Percentiles rank a stretch among this genome's conserved stretches.
Evolutionary conservation across 2,329 filamentous ascomycete genomes (phyloP).

Genomic region (Ophiosphaerella herpotricha): DNA sequence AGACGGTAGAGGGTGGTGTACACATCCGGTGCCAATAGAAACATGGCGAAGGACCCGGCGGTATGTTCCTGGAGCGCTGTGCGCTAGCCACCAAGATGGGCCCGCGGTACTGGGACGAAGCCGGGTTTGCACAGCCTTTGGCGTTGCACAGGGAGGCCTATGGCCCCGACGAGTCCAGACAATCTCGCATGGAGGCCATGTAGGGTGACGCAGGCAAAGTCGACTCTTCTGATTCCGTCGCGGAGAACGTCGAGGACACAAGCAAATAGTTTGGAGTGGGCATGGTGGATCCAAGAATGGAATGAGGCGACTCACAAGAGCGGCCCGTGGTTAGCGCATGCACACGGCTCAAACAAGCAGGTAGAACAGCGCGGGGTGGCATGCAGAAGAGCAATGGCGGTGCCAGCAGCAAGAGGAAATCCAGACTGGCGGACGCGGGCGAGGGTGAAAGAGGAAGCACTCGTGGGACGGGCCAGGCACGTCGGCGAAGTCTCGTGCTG

Average conservation of each 20-base stretch:
- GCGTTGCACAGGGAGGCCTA: constrained; percentile 15
- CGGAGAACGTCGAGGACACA: too few species aligned
- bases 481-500: constrained; percentile 19
- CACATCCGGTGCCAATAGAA: background rate
- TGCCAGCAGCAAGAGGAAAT: too few species aligned
- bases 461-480: constrained; percentile 14
- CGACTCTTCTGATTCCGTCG: too few species aligned
- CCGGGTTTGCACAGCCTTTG: constrained; percentile 19
- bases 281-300: too few species aligned
- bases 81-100: background rate
- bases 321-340: background rate
- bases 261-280: too few species aligned
- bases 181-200: constrained; percentile 15
- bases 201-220: constrained; percentile 5
- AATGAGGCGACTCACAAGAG: too few species aligned
- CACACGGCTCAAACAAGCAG: background rate
- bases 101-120: constrained; percentile 4
- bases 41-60: constrained; percentile 8
- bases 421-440: constrained; percentile 14
- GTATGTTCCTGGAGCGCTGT: background rate
- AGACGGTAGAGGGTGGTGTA: background rate
- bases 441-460: constrained; percentile 12
- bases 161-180: constrained; percentile 21
- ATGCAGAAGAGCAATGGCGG: too few species aligned
- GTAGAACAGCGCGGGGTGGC: background rate